Conservation (phyloP, 257 asterid genomes). For the Ilex asprella region DNA sequence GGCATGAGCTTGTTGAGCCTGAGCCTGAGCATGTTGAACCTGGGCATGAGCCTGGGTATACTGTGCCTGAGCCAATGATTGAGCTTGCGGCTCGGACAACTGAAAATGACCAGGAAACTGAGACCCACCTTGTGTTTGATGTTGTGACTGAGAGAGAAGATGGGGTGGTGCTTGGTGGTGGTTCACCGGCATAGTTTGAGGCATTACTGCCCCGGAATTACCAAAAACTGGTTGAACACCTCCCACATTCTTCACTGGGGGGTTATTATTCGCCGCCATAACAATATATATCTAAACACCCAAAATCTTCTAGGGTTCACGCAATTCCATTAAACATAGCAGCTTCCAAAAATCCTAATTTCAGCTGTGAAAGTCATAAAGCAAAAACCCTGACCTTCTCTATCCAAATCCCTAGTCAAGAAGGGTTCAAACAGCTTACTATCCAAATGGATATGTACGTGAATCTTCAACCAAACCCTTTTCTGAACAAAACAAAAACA, state of each 20-base stretch:
- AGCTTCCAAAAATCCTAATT: neutral
- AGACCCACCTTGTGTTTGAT: constrained; percentile 41
- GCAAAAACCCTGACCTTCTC: no score
- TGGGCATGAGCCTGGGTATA: constrained; percentile 11
- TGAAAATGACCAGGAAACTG: constrained; percentile 69
- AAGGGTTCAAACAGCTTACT: no score
- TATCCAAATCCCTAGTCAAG: no score
- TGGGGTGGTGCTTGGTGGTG: constrained; percentile 35
- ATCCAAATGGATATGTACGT: no score
- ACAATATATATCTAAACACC: neutral
- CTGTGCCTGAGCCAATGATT: constrained; percentile 25
- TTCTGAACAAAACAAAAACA: no score
- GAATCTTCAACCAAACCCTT: no score
- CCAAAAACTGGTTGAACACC: constrained; percentile 13
- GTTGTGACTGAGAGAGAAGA: constrained; percentile 24
- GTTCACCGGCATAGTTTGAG: constrained; percentile 27
- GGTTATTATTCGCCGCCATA: constrained; percentile 14
- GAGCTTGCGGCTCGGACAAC: constrained; percentile 38
- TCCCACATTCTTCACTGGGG: constrained; percentile 30
- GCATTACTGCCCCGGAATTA: constrained; percentile 25
- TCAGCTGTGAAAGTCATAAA: neutral
- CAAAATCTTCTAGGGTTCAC: neutral
- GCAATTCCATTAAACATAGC: neutral
- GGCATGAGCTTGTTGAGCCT: neutral
- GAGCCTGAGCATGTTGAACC: neutral